These are phyloP conservation scores for Yamadazyma akitaensis DNA, from an alignment of 805 yeast species.

Conservation along the genomic window DNA sequence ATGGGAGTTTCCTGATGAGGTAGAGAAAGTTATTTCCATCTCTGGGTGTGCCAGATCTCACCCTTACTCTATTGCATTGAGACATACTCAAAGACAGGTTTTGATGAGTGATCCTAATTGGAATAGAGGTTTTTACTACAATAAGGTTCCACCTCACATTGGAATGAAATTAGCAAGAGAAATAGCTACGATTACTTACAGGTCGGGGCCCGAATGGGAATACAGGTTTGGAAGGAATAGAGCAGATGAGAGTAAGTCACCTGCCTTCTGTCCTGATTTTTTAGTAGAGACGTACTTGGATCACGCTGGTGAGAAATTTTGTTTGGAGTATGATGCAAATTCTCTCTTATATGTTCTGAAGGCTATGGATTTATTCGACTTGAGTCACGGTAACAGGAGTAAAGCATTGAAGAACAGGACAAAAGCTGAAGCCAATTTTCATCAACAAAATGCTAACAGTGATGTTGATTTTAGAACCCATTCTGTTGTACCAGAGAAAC, in stretches of 20 bases:
- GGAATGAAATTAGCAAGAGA: constrained; percentile 95
- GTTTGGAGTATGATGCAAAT: constrained; percentile 86
- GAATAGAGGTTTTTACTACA: constrained; percentile 88
- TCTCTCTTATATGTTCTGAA: constrained; percentile 83
- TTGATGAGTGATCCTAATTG: constrained; percentile 93
- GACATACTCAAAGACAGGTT: constrained; percentile 90
- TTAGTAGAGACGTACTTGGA: constrained; percentile 89
- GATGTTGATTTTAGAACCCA: background rate
- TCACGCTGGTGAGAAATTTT: constrained; percentile 93
- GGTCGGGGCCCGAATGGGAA: constrained; percentile 98
- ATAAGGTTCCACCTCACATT: constrained; percentile 78
- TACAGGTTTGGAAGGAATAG: constrained; percentile 84
- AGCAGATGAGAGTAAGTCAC: constrained; percentile 71
- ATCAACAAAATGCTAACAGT: constrained; percentile 6
- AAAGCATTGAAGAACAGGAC: constrained; percentile 42
- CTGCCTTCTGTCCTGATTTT: constrained; percentile 92
- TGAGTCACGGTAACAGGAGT: constrained; percentile 49
- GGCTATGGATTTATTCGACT: constrained; percentile 92
- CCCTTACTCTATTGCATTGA: constrained; percentile 89
- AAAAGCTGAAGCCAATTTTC: constrained; percentile 30
- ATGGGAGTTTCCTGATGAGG: constrained; percentile 74
- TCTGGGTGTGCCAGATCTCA: constrained; percentile 93
- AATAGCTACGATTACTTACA: constrained; percentile 88
- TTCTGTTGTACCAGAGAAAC: constrained; percentile 44
- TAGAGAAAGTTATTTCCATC: constrained; percentile 70